Base-by-base conservation (phyloP, 306 rosid species). In the Acmispon strigosus region DNA sequence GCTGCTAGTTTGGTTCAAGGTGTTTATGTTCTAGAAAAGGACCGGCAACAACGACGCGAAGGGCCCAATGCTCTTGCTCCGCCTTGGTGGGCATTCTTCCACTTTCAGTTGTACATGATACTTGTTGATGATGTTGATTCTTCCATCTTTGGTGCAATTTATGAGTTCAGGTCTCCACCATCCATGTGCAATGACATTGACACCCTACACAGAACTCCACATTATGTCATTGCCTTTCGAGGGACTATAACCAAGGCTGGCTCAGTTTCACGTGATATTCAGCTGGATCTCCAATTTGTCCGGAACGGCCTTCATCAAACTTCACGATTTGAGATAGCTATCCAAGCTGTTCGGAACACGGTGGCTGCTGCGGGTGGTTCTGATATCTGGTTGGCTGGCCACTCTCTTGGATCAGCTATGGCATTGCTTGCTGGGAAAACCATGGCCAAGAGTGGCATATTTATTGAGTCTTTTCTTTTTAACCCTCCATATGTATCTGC, bases 1-100 rank as follows among this genome's bases (percentile, higher is more conserved):
- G 97, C 96, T 27, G 96, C 99, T 39, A 78, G 96, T 87, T 87
- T 94, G 84, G 97, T 94, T 62, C 87, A 94, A 62, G 96, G 96
- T 69, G 99, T 86, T 69, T 94, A 94, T 45, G 41, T 94, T 63
- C 78, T 86, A 16, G 95, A 91, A 59, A 86, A 90, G 53, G 97
- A 94, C 63, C 70, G 96, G 29, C 99, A 91, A 73, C 86, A 79
- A 66, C 70, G 59, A 8, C 91, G 99, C 15, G 54, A 73, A 75
- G 96, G 84, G 27, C 50, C 77, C n/a, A 58, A 81, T 45, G 95
- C 97, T 78, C 79, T 91, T 20, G 92, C 96, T 65, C 82, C 80
- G 56, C 92, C 96, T 52, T 94, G 99, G 97, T 91, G 94, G 95
- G 66, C 78, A 57, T 94, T 89, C 81, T 87, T 91, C 77, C 88